Percentiles rank a stretch among this genome's conserved stretches.
Conservation (phyloP, 495 filamentous ascomycete species). For the Cairneyella variabilis region DNA sequence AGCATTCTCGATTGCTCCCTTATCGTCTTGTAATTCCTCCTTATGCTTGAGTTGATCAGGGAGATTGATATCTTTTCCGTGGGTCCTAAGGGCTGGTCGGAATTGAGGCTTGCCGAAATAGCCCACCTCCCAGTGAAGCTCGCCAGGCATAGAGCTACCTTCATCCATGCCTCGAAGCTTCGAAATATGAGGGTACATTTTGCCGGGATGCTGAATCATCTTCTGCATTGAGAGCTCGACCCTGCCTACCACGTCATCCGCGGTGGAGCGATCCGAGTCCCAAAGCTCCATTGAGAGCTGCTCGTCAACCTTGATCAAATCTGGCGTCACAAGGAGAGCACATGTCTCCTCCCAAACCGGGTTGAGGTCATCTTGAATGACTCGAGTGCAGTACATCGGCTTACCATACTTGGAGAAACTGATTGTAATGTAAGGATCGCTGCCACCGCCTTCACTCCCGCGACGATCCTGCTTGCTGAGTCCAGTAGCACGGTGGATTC, state of each 20-base stretch:
- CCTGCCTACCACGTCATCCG: slow-evolving; percentile 93
- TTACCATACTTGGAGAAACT: slow-evolving; percentile 83
- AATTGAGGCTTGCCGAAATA: slow-evolving; percentile 89
- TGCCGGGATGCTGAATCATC: slow-evolving; percentile 87
- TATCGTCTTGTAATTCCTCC: slow-evolving; percentile 81
- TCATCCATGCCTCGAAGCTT: slow-evolving; percentile 76
- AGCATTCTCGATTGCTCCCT: slow-evolving; percentile 69
- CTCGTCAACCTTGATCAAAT: slow-evolving; percentile 89
- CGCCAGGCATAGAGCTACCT: slow-evolving; percentile 84
- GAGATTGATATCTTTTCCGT: slow-evolving; percentile 76
- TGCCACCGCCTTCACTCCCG: slow-evolving; percentile 82
- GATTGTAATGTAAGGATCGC: slow-evolving; percentile 84
- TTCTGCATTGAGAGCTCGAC: slow-evolving; percentile 90
- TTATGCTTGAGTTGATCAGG: slow-evolving; percentile 68
- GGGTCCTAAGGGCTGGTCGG: slow-evolving; percentile 73
- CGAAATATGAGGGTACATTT: slow-evolving; percentile 89
- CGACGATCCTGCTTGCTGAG: slow-evolving; percentile 88
- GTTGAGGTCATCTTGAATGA: slow-evolving; percentile 92
- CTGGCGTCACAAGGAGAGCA: slow-evolving; percentile 79
- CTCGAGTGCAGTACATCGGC: slow-evolving; percentile 94
- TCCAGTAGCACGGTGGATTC: slow-evolving; percentile 81
- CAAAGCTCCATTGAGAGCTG: slow-evolving; percentile 90
- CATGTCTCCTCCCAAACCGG: slow-evolving; percentile 89
- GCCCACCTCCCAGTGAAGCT: slow-evolving; percentile 93
- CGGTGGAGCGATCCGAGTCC: slow-evolving; percentile 85